These are phyloP conservation scores for Diaporthe destruens DNA, from an alignment of 2,329 filamentous ascomycete genomes.

Conservation along the genomic window DNA sequence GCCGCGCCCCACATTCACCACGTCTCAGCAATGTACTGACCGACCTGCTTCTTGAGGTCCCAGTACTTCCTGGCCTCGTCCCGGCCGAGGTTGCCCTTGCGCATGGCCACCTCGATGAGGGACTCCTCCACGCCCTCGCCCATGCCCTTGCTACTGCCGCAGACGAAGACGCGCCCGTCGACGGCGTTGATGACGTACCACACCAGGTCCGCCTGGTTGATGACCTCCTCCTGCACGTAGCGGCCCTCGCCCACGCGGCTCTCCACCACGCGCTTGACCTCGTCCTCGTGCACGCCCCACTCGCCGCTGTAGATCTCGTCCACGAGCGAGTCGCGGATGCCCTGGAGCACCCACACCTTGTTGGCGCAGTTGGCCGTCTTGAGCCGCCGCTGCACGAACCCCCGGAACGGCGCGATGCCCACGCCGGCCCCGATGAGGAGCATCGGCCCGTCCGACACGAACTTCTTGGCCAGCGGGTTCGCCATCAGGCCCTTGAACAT, in stretches of 20 bases:
- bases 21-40: constrained; percentile 93
- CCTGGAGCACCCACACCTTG: constrained; percentile 97
- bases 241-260: constrained; percentile 81
- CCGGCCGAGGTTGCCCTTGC: constrained; percentile 86
- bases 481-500: constrained; percentile 99
- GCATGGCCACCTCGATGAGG: constrained; percentile 90
- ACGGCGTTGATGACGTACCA: constrained; percentile 98
- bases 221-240: constrained; percentile 97
- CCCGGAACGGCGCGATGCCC: constrained; percentile 96
- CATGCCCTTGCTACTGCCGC: constrained; percentile 96
- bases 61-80: constrained; percentile 91
- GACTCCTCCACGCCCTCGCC: constrained; percentile 94
- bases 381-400: constrained; percentile 93
- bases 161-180: constrained; percentile 97
- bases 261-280: constrained; percentile 86
- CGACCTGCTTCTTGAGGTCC: constrained; percentile 89
- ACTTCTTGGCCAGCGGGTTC: constrained; percentile 92
- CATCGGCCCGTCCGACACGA: constrained; percentile 95
- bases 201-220: constrained; percentile 91
- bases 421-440: constrained; percentile 96
- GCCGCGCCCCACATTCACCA: constrained; percentile 59
- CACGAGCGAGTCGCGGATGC: constrained; percentile 90
- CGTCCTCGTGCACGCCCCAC: constrained; percentile 91
- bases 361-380: constrained; percentile 97
- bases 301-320: constrained; percentile 98